Conservation (phyloP, 2,329 filamentous ascomycete genomes). For the Colletotrichum cereale region DNA sequence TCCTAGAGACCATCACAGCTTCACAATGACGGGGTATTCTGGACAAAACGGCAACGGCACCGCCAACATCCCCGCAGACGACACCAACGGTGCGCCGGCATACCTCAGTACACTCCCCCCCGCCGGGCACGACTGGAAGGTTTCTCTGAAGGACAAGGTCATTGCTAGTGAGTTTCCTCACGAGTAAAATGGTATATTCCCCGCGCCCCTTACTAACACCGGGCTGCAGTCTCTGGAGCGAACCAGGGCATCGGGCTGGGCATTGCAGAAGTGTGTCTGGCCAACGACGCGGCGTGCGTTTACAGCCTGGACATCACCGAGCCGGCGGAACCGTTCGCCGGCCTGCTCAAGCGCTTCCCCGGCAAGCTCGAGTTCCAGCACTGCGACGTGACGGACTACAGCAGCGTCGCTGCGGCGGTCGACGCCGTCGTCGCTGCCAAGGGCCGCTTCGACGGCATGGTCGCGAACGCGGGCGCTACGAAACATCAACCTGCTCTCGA, state of each 20-base stretch:
- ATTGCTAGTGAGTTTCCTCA: conserved; percentile 51
- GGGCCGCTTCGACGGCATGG: conserved; percentile 56
- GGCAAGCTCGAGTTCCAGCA: conserved; percentile 58
- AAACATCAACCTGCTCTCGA: conserved; percentile 53
- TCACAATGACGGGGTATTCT: conserved; percentile 2
- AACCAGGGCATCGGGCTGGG: conserved; percentile 52
- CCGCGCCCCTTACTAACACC: not conserved
- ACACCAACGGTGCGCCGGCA: conserved; percentile 10
- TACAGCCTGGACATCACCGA: conserved; percentile 57
- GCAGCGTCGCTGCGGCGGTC: conserved; percentile 54
- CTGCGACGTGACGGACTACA: conserved; percentile 59
- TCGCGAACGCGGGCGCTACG: conserved; percentile 52
- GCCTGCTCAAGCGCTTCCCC: conserved; percentile 54
- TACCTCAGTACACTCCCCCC: conserved; percentile 50
- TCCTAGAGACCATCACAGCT: not conserved
- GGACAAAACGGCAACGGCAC: not conserved
- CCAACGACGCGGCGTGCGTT: conserved; percentile 55
- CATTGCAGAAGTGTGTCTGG: conserved; percentile 60
- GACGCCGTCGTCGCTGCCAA: conserved; percentile 53
- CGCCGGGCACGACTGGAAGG: conserved; percentile 50
- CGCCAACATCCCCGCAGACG: conserved; percentile 4
- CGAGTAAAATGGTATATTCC: not conserved
- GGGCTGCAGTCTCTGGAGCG: conserved; percentile 53
- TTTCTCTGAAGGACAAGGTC: conserved; percentile 53
- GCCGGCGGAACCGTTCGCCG: conserved; percentile 51